These are phyloP conservation scores for Chiua virens DNA, from an alignment of 768 basidiomycete genomes.

Conservation along the genomic window DNA sequence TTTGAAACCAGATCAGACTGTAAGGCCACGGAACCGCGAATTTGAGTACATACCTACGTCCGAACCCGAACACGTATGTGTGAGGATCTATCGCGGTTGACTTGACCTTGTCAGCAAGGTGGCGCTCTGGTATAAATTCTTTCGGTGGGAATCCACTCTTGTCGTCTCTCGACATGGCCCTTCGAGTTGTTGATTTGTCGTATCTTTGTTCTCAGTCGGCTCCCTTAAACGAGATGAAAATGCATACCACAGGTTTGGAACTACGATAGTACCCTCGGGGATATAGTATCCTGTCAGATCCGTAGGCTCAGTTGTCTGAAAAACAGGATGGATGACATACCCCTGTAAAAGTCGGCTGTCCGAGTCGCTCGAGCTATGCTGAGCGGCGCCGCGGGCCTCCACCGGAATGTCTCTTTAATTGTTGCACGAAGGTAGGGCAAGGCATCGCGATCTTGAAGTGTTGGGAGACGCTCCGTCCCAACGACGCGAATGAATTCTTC, in stretches of 20 bases:
- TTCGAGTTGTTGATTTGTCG: not conserved
- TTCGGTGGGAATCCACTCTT: conserved; percentile 16
- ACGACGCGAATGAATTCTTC: too few relatives aligned
- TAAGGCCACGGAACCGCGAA: not conserved
- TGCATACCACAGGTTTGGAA: conserved; percentile 18
- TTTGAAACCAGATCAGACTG: not conserved
- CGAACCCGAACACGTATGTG: conserved; percentile 13
- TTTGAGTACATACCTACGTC: not conserved
- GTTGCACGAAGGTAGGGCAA: too few relatives aligned
- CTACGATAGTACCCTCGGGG: conserved; percentile 11
- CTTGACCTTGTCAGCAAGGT: conserved; percentile 1
- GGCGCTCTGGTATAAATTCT: conserved; percentile 10
- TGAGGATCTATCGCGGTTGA: conserved; percentile 10
- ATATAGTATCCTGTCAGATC: too few relatives aligned
- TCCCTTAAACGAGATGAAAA: not conserved
- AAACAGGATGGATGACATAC: too few relatives aligned
- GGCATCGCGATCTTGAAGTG: too few relatives aligned
- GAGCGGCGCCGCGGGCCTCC: too few relatives aligned
- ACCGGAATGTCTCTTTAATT: too few relatives aligned
- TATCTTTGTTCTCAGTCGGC: too few relatives aligned
- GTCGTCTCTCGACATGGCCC: conserved; percentile 19
- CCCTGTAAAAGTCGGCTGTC: too few relatives aligned
- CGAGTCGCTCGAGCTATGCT: too few relatives aligned
- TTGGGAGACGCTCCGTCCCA: too few relatives aligned
- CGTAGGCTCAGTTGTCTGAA: too few relatives aligned